Evolutionary conservation across 2,329 filamentous ascomycete species (phyloP).

Genomic region (Saccharata proteae): DNA sequence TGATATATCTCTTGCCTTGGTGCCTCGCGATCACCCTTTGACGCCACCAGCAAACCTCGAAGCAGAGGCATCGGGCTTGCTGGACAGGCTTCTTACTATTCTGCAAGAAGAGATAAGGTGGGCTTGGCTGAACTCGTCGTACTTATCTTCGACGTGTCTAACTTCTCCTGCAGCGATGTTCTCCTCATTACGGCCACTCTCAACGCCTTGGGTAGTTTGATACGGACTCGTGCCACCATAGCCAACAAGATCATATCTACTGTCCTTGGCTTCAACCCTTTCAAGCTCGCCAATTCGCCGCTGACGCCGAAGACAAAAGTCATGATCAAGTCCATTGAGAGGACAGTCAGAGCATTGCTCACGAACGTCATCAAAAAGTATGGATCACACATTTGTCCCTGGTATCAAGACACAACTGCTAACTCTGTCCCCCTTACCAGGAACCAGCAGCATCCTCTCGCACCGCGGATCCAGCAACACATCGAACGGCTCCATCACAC

Average conservation of each 20-base stretch:
- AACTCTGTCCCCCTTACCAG: no score
- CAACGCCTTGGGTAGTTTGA: slow-evolving; percentile 73
- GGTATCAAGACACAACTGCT: slow-evolving; percentile 4
- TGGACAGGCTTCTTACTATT: slow-evolving; percentile 76
- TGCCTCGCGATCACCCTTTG: slow-evolving; percentile 70
- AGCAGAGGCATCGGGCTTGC: slow-evolving; percentile 79
- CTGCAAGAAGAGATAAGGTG: slow-evolving; percentile 80
- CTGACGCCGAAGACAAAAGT: slow-evolving; percentile 71
- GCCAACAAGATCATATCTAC: slow-evolving; percentile 76
- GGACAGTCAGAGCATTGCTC: slow-evolving; percentile 74
- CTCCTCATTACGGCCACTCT: slow-evolving; percentile 82
- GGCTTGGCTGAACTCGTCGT: not conserved
- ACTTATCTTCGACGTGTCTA: slow-evolving; percentile 17
- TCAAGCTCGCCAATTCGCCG: slow-evolving; percentile 64
- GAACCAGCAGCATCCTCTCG: slow-evolving; percentile 66
- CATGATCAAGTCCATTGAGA: slow-evolving; percentile 85
- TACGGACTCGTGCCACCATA: slow-evolving; percentile 69
- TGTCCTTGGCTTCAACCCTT: slow-evolving; percentile 81
- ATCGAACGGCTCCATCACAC: slow-evolving; percentile 71
- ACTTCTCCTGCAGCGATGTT: slow-evolving; percentile 55
- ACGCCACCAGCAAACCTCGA: slow-evolving; percentile 73
- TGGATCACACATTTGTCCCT: slow-evolving; percentile 12
- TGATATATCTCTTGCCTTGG: slow-evolving; percentile 77
- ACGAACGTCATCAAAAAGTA: slow-evolving; percentile 73
- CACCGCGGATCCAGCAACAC: slow-evolving; percentile 72